Base-by-base conservation (phyloP, 768 basidiomycete genomes). In the Suillus variegatus region DNA sequence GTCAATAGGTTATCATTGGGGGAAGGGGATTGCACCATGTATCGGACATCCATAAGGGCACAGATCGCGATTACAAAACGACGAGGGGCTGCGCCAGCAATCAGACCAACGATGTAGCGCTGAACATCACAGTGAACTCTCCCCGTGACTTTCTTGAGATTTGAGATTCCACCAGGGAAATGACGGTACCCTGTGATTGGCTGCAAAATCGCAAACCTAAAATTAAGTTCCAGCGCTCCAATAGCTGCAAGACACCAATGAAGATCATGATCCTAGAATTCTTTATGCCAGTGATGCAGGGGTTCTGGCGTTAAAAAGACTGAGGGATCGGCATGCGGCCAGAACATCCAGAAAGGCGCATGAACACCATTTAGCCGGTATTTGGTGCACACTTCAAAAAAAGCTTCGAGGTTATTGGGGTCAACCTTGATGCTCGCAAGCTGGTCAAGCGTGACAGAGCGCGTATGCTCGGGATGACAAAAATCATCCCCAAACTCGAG, bases 131-230 rank as follows among this genome's bases (percentile, higher is more conserved):
- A 66, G 61, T 82, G 78, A 51, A 81, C 80, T 14, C 74, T 62
- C 4, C 80, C 80, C 20, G 82, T 81, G 9, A 79, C 76, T 65
- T 82, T 80, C 60, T 82, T 82, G 36, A 82, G 61, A 20, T 69
- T 68, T 22, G 78, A 80, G 12, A 83, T 77, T 0, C 82, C 81
- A 22, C 78, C 73, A 18, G 69, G 65, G 63, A 82, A 83, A n/a
- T 77, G 77, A n/a, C 73, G 68, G 68, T 74, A 79, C 4, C 79
- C 78, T 13, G 73, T 71, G 44, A 69, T 71, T 13, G 75, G 73
- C 40, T 81, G 80, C 14, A 83, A 69, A 38, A 80, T 60, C 0
- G 72, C 76, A 56, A 80, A 77, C 2, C 74, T 71, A 65, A 78
- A 78, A 64, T 82, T 75, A 9, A 82, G 68, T 63, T 83, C 78